Evolutionary conservation across 2,329 filamentous ascomycete species (phyloP).

Genomic region (Apiospora rasikravindrae): DNA sequence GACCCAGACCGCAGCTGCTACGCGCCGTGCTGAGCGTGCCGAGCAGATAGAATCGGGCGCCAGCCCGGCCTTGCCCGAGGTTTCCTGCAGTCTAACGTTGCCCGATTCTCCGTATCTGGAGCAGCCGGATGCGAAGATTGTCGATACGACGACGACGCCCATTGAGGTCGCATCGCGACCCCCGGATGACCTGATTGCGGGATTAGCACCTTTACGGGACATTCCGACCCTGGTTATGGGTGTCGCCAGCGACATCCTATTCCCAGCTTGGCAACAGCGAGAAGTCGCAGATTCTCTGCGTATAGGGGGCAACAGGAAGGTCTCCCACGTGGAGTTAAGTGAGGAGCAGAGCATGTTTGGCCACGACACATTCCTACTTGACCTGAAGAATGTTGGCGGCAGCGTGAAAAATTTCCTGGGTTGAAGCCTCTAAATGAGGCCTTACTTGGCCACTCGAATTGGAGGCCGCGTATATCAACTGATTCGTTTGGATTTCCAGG

Average conservation of each 20-base stretch:
- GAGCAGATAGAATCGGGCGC: slow-evolving; percentile 59
- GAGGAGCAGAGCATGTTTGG: slow-evolving; percentile 95
- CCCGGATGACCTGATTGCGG: slow-evolving; percentile 79
- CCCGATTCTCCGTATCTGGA: slow-evolving; percentile 88
- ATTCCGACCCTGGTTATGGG: slow-evolving; percentile 89
- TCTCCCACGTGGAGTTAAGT: slow-evolving; percentile 88
- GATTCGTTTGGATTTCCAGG: background rate
- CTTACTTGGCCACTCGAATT: too few relatives aligned
- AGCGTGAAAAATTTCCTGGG: slow-evolving; percentile 80
- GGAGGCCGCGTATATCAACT: background rate
- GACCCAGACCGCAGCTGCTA: slow-evolving; percentile 67
- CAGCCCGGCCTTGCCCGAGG: slow-evolving; percentile 42
- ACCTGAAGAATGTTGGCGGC: slow-evolving; percentile 89
- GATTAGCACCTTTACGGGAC: slow-evolving; percentile 72
- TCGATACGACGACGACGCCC: slow-evolving; percentile 35
- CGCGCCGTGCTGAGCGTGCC: slow-evolving; percentile 66
- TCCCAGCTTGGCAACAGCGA: slow-evolving; percentile 96
- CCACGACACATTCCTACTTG: slow-evolving; percentile 93
- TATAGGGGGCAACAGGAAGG: slow-evolving; percentile 76
- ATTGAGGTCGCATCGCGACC: slow-evolving; percentile 54
- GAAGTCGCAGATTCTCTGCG: slow-evolving; percentile 88
- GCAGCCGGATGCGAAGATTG: slow-evolving; percentile 58
- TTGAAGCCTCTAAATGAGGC: slow-evolving; percentile 40
- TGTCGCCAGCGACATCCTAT: slow-evolving; percentile 93
- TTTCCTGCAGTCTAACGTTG: slow-evolving; percentile 78